phyloP scores from a whole-genome alignment of 495 filamentous ascomycete species.

The Aspergillus sparsus region DNA sequence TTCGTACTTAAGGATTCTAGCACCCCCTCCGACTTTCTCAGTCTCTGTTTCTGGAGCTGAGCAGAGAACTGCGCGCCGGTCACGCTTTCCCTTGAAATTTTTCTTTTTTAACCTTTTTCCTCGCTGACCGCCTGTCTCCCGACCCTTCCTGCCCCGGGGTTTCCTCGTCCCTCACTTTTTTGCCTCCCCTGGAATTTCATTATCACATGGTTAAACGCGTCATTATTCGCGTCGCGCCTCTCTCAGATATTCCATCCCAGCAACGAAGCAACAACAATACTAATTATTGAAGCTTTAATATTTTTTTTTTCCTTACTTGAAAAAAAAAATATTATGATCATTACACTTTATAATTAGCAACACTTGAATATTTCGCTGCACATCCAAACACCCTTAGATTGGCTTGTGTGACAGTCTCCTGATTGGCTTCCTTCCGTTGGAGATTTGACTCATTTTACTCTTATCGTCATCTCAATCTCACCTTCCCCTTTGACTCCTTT shows the following conservation, averaged over 20 bases:
- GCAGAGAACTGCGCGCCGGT: constrained; percentile 31
- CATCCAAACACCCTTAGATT: constrained; percentile 3
- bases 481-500: constrained; percentile 17
- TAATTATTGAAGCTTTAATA: not conserved
- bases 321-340: constrained; percentile 5
- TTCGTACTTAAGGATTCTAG: constrained; percentile 56
- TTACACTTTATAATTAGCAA: constrained; percentile 12
- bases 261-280: constrained; percentile 12
- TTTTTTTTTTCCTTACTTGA: constrained; percentile 1
- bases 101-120: constrained; percentile 30
- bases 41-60: constrained; percentile 42
- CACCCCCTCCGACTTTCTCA: constrained; percentile 50
- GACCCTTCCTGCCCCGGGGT: constrained; percentile 12
- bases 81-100: constrained; percentile 29
- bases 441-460: constrained; percentile 21
- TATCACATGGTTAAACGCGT: constrained; percentile 26
- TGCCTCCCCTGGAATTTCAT: constrained; percentile 19
- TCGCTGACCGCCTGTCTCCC: constrained; percentile 23
- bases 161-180: constrained; percentile 14
- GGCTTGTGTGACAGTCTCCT: constrained; percentile 6
- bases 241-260: constrained; percentile 10
- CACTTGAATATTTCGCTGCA: constrained; percentile 5
- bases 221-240: constrained; percentile 16
- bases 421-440: not conserved
- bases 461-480: constrained; percentile 24